Evolutionary conservation across 2,329 filamentous ascomycete species (phyloP).

Genomic region (Grosmannia clavigera): DNA sequence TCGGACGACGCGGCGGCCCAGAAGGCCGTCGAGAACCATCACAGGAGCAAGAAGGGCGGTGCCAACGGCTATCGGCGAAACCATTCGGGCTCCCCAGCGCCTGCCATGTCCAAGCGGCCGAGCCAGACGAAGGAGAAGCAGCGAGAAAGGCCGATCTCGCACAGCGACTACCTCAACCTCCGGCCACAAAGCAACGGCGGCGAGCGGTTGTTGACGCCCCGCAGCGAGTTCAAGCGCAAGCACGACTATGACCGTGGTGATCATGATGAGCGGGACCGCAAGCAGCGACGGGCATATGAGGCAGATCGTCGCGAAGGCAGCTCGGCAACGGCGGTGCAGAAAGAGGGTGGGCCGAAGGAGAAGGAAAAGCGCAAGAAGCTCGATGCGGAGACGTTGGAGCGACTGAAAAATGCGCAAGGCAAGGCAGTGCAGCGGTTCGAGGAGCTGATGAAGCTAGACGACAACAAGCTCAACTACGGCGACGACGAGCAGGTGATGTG

Average conservation of each 20-base stretch:
- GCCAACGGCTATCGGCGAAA: slow-evolving; percentile 49
- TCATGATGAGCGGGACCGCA: slow-evolving; percentile 35
- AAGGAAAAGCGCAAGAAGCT: slow-evolving; percentile 25
- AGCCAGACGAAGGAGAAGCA: slow-evolving; percentile 32
- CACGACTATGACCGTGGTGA: slow-evolving; percentile 42
- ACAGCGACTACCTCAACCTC: slow-evolving; percentile 14
- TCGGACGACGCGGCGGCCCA: slow-evolving; percentile 64
- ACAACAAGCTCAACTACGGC: slow-evolving; percentile 21
- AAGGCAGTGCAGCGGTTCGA: slow-evolving; percentile 24
- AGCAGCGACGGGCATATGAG: slow-evolving; percentile 37
- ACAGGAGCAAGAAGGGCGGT: slow-evolving; percentile 82
- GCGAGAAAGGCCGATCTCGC: slow-evolving; percentile 27
- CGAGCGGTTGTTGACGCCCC: slow-evolving; percentile 29
- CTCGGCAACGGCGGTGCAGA: slow-evolving; percentile 15
- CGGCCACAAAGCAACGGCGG: slow-evolving; percentile 21
- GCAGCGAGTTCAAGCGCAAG: slow-evolving; percentile 48
- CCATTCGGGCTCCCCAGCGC: slow-evolving; percentile 51
- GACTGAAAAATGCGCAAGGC: slow-evolving; percentile 20
- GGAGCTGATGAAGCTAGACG: slow-evolving; percentile 23
- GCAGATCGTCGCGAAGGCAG: slow-evolving; percentile 22
- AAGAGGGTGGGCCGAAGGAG: slow-evolving; percentile 22
- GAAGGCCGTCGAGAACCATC: slow-evolving; percentile 78
- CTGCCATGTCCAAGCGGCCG: slow-evolving; percentile 36
- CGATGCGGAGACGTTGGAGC: slow-evolving; percentile 23
- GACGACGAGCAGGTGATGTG: slow-evolving; percentile 25